A percentile compares a stretch with the other conserved stretches of the same genome.
Evolutionary conservation across 441 rosid species (phyloP).

Genomic region (Aquilaria agallochum): DNA sequence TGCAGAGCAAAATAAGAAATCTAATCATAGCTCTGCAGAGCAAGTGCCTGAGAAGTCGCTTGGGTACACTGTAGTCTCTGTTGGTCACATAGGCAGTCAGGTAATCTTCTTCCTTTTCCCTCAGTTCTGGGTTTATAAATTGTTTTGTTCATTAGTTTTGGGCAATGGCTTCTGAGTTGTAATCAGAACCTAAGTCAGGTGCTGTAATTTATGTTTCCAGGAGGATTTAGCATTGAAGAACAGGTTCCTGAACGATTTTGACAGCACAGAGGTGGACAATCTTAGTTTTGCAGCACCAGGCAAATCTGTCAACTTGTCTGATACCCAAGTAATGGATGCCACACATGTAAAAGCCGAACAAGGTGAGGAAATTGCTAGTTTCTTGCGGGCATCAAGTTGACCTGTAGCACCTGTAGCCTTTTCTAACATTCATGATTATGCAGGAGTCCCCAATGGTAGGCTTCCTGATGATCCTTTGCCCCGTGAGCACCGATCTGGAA

Average conservation of each 20-base stretch:
- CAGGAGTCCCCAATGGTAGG: slow-evolving; percentile 42
- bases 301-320: slow-evolving; percentile 13
- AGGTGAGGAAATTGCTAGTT: slow-evolving; percentile 29
- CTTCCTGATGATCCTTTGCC: slow-evolving; percentile 38
- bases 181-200: not conserved
- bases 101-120: slow-evolving; percentile 23
- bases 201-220: slow-evolving; percentile 21
- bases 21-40: slow-evolving; percentile 29
- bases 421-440: slow-evolving; percentile 16
- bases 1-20: slow-evolving; percentile 72
- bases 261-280: slow-evolving; percentile 17
- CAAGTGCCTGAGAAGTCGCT: slow-evolving; percentile 26
- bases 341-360: slow-evolving; percentile 23
- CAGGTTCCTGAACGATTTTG: slow-evolving; percentile 27
- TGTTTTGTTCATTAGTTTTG: no score
- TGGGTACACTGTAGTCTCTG: slow-evolving; percentile 29
- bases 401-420: slow-evolving; percentile 7
- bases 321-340: slow-evolving; percentile 13
- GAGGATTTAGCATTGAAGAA: slow-evolving; percentile 25
- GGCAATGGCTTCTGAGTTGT: not conserved
- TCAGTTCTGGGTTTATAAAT: no score
- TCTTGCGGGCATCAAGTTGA: no score
- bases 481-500: slow-evolving; percentile 52
- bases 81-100: slow-evolving; percentile 29
- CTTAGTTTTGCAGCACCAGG: slow-evolving; percentile 18